A percentile compares a stretch with the other conserved stretches of the same genome.
Conservation (phyloP, 495 filamentous ascomycete genomes). For the Penicillium pulvis region DNA sequence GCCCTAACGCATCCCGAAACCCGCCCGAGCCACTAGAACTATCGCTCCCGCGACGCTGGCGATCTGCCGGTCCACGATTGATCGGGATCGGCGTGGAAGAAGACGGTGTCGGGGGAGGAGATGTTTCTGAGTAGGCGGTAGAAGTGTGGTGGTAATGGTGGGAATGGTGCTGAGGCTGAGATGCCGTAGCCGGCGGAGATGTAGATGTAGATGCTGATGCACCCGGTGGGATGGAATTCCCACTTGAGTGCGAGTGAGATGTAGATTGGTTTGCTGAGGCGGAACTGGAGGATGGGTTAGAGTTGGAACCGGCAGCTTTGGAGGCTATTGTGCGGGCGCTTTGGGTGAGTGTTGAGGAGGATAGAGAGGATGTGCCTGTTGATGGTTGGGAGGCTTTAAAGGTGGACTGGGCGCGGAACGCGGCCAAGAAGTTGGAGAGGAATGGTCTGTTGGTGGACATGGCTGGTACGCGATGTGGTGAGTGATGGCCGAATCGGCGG, state of each 20-base stretch:
- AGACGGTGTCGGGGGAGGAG: constrained; percentile 30
- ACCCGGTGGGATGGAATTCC: background rate
- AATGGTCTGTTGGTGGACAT: constrained; percentile 78
- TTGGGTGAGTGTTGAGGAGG: constrained; percentile 40
- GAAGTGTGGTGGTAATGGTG: constrained; percentile 28
- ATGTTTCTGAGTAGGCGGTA: constrained; percentile 7
- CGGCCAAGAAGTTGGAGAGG: constrained; percentile 82
- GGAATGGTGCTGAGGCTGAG: constrained; percentile 23
- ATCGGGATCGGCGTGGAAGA: constrained; percentile 44
- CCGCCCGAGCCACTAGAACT: constrained; percentile 76
- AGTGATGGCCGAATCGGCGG: background rate
- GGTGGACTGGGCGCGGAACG: constrained; percentile 68
- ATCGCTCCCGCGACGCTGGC: constrained; percentile 62
- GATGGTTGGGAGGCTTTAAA: constrained; percentile 44
- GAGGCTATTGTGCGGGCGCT: constrained; percentile 47
- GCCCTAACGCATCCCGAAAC: constrained; percentile 73
- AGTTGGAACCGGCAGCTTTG: constrained; percentile 31
- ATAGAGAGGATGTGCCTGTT: constrained; percentile 30
- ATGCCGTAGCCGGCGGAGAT: constrained; percentile 13
- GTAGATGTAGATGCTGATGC: constrained; percentile 8
- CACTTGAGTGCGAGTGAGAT: background rate
- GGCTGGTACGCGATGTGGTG: background rate
- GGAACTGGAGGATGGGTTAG: constrained; percentile 5
- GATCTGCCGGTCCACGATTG: constrained; percentile 27
- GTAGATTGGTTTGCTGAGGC: constrained; percentile 15